These are phyloP conservation scores for Ceratocystis harringtonii DNA, from an alignment of 2,329 filamentous ascomycete species.

Conservation along the genomic window DNA sequence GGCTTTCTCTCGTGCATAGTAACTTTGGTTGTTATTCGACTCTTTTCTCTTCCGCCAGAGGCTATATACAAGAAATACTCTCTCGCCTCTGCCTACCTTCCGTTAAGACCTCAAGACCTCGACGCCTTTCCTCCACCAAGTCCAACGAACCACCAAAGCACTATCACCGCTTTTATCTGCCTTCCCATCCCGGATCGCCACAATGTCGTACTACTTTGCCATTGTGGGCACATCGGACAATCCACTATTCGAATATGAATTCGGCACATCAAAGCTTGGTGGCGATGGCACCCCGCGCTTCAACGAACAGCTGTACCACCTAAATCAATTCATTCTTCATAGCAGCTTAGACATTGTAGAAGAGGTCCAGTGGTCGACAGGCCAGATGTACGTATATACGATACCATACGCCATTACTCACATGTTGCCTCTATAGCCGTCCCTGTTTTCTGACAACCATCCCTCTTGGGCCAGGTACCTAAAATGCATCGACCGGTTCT, in stretches of 20 bases:
- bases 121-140: not conserved
- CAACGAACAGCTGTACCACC: slow-evolving; percentile 71
- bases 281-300: slow-evolving; percentile 87
- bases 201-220: slow-evolving; percentile 97
- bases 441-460: slow-evolving; percentile 40
- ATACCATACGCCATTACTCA: slow-evolving; percentile 20
- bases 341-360: slow-evolving; percentile 88
- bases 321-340: slow-evolving; percentile 97
- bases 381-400: slow-evolving; percentile 52
- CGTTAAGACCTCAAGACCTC: not conserved
- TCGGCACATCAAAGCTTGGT: slow-evolving; percentile 89
- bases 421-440: slow-evolving; percentile 42
- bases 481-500: slow-evolving; percentile 92
- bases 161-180: not conserved
- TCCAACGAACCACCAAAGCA: not conserved
- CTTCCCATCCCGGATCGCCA: not conserved
- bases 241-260: slow-evolving; percentile 91
- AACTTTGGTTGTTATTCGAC: too few species aligned
- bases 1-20: not conserved
- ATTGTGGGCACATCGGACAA: slow-evolving; percentile 93
- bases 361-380: slow-evolving; percentile 84
- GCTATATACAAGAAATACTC: not conserved
- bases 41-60: not conserved
- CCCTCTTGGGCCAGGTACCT: slow-evolving; percentile 52
- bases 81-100: not conserved